A percentile compares a stretch with the other conserved stretches of the same genome.
These are phyloP conservation scores for Nothophaeocryptopus gaeumannii DNA, from an alignment of 2,329 filamentous ascomycete species.

Conservation along the genomic window DNA sequence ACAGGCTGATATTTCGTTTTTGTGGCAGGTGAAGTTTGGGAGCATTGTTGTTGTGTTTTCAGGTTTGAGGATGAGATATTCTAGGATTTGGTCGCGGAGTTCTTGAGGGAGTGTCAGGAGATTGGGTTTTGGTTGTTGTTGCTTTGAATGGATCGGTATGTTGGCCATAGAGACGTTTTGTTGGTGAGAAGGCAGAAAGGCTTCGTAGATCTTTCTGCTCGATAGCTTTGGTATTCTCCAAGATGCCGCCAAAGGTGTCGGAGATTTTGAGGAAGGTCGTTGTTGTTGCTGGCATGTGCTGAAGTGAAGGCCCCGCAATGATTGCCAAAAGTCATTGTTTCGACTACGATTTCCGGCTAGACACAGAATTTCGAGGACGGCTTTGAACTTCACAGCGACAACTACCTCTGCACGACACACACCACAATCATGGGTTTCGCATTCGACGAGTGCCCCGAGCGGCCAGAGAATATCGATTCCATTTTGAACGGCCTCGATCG, in stretches of 20 bases:
- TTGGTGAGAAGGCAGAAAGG: neutral
- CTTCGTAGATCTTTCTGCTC: neutral
- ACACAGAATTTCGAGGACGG: conserved; percentile 12
- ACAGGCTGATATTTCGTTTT: conserved; percentile 18
- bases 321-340: too few species aligned
- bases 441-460: conserved; percentile 85
- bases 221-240: too few species aligned
- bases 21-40: conserved; percentile 18
- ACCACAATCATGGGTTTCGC: conserved; percentile 46
- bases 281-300: too few species aligned
- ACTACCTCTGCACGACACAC: neutral
- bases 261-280: too few species aligned
- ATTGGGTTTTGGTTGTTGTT: conserved; percentile 3
- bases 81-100: conserved; percentile 27
- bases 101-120: conserved; percentile 28
- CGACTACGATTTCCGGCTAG: neutral
- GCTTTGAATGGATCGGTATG: neutral
- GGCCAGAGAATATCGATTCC: conserved; percentile 84
- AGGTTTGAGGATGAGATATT: conserved; percentile 20
- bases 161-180: neutral
- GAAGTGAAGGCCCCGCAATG: too few species aligned
- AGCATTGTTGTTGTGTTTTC: conserved; percentile 26
- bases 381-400: neutral
- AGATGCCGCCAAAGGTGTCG: too few species aligned
- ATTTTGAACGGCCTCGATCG: conserved; percentile 97